Conservation (phyloP, 192 early-diverging fungal genomes). For the Podila verticillata region DNA sequence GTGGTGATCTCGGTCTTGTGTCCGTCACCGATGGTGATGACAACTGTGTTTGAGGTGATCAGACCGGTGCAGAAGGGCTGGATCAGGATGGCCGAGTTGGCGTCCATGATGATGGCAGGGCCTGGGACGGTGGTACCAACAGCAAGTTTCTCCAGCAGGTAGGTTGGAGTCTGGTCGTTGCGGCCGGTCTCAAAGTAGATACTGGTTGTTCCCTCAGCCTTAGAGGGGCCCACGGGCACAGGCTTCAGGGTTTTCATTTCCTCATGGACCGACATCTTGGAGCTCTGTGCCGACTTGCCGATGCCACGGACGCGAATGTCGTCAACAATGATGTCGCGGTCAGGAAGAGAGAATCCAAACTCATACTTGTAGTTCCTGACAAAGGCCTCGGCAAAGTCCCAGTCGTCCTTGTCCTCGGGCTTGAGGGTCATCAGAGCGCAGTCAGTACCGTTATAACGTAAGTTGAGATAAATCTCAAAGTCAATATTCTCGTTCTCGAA, state of each 20-base stretch:
- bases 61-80: constrained; percentile 82
- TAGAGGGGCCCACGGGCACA: constrained; percentile 15
- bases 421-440: constrained; percentile 90
- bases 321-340: constrained; percentile 86
- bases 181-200: constrained; percentile 87
- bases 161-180: constrained; percentile 73
- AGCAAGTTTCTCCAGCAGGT: constrained; percentile 67
- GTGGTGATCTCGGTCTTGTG: constrained; percentile 56
- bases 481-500: constrained; percentile 66
- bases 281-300: constrained; percentile 59
- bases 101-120: constrained; percentile 92
- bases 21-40: constrained; percentile 60
- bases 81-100: constrained; percentile 88
- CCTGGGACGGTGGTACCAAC: constrained; percentile 79
- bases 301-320: constrained; percentile 93
- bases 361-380: constrained; percentile 85
- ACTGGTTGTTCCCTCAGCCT: constrained; percentile 55
- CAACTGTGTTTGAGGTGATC: constrained; percentile 76
- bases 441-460: constrained; percentile 95
- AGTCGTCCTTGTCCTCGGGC: constrained; percentile 55
- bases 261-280: constrained; percentile 49
- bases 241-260: constrained; percentile 47
- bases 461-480: constrained; percentile 80
- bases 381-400: constrained; percentile 78
- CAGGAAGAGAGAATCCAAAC: constrained; percentile 92